Conservation (phyloP, 352 stramenopile species). For the Peronospora belbahrii region DNA sequence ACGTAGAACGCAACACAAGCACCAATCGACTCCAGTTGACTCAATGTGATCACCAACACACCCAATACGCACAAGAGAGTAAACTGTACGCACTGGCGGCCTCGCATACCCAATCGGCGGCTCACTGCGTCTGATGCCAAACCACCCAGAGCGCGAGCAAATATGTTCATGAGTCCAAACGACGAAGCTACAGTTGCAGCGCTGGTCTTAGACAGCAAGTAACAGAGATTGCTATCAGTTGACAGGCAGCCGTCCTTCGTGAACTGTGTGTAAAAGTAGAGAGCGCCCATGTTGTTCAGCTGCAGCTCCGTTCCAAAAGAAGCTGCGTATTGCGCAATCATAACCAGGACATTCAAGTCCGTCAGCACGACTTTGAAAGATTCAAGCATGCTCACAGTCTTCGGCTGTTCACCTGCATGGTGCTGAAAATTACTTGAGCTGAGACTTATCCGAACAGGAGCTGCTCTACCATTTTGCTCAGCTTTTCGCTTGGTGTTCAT, state of each 20-base stretch:
- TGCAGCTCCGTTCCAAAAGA: conserved; percentile 94
- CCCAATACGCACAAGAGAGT: conserved; percentile 69
- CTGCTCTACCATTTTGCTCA: conserved; percentile 29
- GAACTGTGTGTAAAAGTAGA: conserved; percentile 91
- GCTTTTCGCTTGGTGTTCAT: conserved; percentile 47
- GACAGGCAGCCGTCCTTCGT: conserved; percentile 39
- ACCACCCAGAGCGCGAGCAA: conserved; percentile 85
- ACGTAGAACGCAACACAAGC: conserved; percentile 82
- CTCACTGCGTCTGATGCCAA: conserved; percentile 83
- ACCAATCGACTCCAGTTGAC: conserved; percentile 58
- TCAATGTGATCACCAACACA: conserved; percentile 83
- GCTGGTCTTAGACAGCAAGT: conserved; percentile 34
- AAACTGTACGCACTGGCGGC: conserved; percentile 83
- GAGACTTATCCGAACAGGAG: conserved; percentile 18
- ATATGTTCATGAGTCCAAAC: conserved; percentile 94
- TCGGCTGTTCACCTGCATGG: conserved; percentile 9
- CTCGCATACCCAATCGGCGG: conserved; percentile 78
- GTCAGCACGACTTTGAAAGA: conserved; percentile 55
- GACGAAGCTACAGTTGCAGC: conserved; percentile 85
- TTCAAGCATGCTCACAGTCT: conserved; percentile 19
- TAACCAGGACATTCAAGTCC: conserved; percentile 87
- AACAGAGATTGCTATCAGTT: conserved; percentile 16
- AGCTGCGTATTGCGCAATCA: conserved; percentile 90
- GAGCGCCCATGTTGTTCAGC: conserved; percentile 92
- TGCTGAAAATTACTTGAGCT: conserved; percentile 18